These are phyloP conservation scores for Annulohypoxylon truncatum DNA, from an alignment of 2,329 filamentous ascomycete species.

Conservation along the genomic window DNA sequence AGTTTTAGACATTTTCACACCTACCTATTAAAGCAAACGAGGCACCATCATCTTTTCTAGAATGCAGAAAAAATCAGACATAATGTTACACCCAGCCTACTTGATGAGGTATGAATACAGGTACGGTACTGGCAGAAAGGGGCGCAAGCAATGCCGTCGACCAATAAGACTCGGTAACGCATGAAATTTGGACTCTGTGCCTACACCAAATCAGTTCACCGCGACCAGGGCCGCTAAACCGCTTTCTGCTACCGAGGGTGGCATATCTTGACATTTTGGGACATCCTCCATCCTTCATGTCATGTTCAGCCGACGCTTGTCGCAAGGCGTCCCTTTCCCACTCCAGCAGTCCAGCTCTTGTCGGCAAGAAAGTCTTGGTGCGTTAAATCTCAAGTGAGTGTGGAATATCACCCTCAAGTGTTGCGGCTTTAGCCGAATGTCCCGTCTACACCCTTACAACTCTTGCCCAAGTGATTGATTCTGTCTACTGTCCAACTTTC, in stretches of 20 bases:
- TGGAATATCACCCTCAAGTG: constrained; percentile 18
- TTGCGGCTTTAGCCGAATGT: constrained; percentile 22
- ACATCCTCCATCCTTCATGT: constrained; percentile 37
- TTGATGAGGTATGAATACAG: background rate
- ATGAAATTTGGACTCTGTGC: constrained; percentile 24
- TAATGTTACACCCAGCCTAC: constrained; percentile 27
- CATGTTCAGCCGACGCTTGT: constrained; percentile 33
- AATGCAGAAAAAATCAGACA: constrained; percentile 20
- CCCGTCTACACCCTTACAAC: constrained; percentile 21
- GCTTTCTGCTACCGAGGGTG: constrained; percentile 36
- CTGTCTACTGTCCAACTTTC: constrained; percentile 1
- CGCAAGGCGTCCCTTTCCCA: constrained; percentile 30
- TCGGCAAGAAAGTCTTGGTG: constrained; percentile 20
- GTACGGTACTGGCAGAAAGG: constrained; percentile 2
- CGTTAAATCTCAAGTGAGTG: constrained; percentile 36
- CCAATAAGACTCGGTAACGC: constrained; percentile 25
- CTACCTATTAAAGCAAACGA: constrained; percentile 16
- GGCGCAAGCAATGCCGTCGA: constrained; percentile 8
- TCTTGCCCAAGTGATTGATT: constrained; percentile 31
- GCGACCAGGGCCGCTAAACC: constrained; percentile 37
- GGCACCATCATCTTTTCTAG: constrained; percentile 25
- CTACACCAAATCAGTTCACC: constrained; percentile 39
- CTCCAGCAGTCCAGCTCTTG: constrained; percentile 25
- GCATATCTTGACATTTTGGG: constrained; percentile 37
- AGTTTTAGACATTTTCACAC: constrained; percentile 11